Base-by-base conservation (phyloP, 805 yeast genomes). In the Cyberlindnera euphorbiae region DNA sequence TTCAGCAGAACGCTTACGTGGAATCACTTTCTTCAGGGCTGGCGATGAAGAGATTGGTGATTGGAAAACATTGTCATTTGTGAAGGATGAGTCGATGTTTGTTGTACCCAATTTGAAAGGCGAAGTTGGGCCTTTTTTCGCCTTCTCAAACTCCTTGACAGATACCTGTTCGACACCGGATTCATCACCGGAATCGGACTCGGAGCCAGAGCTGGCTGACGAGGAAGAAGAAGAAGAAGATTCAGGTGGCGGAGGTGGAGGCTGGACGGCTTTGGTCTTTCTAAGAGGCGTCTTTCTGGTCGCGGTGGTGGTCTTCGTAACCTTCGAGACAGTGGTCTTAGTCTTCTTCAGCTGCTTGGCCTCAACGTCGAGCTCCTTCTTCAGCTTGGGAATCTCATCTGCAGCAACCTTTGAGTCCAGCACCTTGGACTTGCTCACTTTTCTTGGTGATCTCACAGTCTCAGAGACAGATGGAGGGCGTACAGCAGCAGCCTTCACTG, bases 41-140 rank as follows among this genome's bases (percentile, higher is more conserved):
- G 53, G 50, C 1, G 56, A 49, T 8, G 48, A 28, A 12, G 55
- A 45, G 1, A 47, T 13, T 11, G 54, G 41, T 3, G 55, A 40
- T 40, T 65, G 70, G 45, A 63, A 64, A 4, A 62, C 56, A 40
- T 64, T 63, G 8, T 61, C 64, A 17, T 48, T 46, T 1, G 62
- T 49, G 41, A 65, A 61, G 8, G 59, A 52, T 1, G 50, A 45
- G 9, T 55, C 56, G 11, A 29, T 11, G 10, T 34, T 42, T 5
- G 39, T 16, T 23, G 24, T 19, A 8, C 16, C 34, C 6, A 25
- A 18, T 19, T 30, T 38, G 33, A 31, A 17, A 9, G 30, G 40
- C 11, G 39, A 25, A 9, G 22, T 7, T 9, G 22, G 9, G 22
- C n/a, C n/a, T 28, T 33, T 16, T 15, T 29, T 24, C 8, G 19